phyloP scores from a whole-genome alignment of 2,329 filamentous ascomycete genomes.

The Talaromyces rugulosus region DNA sequence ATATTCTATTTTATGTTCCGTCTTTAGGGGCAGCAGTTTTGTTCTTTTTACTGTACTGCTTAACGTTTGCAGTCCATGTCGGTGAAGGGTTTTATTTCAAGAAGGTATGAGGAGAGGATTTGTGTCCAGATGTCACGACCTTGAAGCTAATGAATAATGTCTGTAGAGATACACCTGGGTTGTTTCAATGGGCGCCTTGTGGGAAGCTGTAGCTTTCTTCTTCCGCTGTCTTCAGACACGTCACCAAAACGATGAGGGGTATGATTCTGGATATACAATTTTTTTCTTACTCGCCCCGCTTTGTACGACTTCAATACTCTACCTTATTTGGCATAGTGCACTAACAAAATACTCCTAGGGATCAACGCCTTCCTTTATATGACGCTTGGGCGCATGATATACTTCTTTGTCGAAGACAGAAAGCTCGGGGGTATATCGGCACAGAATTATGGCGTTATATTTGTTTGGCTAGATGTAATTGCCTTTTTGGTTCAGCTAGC shows the following conservation, averaged over 20 bases:
- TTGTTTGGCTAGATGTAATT: slow-evolving; percentile 38
- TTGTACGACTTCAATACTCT: background rate
- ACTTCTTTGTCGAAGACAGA: slow-evolving; percentile 38
- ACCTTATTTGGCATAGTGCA: background rate
- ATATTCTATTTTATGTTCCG: slow-evolving; percentile 28
- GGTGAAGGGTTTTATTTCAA: background rate
- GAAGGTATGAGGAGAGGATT: background rate
- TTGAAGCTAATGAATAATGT: background rate
- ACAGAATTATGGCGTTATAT: slow-evolving; percentile 31
- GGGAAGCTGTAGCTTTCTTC: slow-evolving; percentile 38
- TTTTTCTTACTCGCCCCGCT: slow-evolving; percentile 42
- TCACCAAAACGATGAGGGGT: slow-evolving; percentile 30
- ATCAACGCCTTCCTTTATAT: slow-evolving; percentile 47
- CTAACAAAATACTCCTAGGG: background rate
- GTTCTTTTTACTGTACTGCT: slow-evolving; percentile 28
- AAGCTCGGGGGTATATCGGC: slow-evolving; percentile 35
- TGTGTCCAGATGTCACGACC: too few species aligned
- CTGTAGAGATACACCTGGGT: slow-evolving; percentile 30
- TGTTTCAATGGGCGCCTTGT: slow-evolving; percentile 38
- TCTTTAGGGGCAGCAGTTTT: slow-evolving; percentile 29
- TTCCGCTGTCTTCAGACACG: slow-evolving; percentile 37
- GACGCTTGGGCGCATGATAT: slow-evolving; percentile 43
- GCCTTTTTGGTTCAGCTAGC: background rate
- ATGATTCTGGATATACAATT: slow-evolving; percentile 30
- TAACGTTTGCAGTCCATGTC: background rate